Conservation (phyloP, 305 asterid species). For the Fraxinus latifolia region DNA sequence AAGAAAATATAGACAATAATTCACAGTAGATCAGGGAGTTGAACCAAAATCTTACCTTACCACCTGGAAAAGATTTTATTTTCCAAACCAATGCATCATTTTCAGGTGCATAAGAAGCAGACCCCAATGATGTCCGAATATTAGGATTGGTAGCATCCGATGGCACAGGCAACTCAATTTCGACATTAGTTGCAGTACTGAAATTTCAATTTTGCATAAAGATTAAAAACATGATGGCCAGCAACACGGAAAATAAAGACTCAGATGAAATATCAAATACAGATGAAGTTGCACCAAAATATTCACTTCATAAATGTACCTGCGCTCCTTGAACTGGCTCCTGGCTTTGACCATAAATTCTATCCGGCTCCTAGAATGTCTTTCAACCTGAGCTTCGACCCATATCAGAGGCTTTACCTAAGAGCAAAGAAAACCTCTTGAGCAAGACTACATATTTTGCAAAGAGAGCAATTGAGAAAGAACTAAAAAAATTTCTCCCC, state of each 20-base stretch:
- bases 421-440: slow-evolving; percentile 4
- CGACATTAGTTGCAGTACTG: slow-evolving; percentile 95
- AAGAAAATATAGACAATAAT: background rate
- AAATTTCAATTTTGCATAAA: slow-evolving; percentile 20
- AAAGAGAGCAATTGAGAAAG: background rate
- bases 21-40: background rate
- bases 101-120: slow-evolving; percentile 89
- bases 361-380: slow-evolving; percentile 89
- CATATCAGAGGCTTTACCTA: slow-evolving; percentile 96
- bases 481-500: background rate
- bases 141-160: slow-evolving; percentile 89
- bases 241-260: background rate
- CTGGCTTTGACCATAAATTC: slow-evolving; percentile 85
- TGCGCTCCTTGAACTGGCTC: slow-evolving; percentile 98
- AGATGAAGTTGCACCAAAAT: background rate
- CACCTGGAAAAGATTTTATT: slow-evolving; percentile 92
- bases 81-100: slow-evolving; percentile 84
- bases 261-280: background rate
- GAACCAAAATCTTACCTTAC: slow-evolving; percentile 55
- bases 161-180: slow-evolving; percentile 90
- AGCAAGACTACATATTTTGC: background rate
- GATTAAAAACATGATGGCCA: slow-evolving; percentile 11
- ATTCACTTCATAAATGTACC: slow-evolving; percentile 40
- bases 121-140: slow-evolving; percentile 88
- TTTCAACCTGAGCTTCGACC: slow-evolving; percentile 99